A percentile compares a stretch with the other conserved stretches of the same genome.
Conservation (phyloP, 148 eudicot species). For the Pharnaceum exiguum region DNA sequence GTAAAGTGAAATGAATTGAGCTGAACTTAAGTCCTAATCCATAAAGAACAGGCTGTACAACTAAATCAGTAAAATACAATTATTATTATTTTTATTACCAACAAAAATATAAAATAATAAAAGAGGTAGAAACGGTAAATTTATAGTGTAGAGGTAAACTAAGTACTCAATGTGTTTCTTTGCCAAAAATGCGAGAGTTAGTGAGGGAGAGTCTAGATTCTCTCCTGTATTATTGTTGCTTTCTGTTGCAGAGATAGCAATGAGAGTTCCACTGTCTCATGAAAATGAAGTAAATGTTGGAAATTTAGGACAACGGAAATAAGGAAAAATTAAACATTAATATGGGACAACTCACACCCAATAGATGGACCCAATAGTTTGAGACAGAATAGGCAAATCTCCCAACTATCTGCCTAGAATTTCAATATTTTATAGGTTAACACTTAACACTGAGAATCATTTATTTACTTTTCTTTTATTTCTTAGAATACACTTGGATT, state of each 20-base stretch:
- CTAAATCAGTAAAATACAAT: background rate
- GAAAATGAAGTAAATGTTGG: slow-evolving; percentile 2
- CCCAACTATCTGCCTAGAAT: slow-evolving; percentile 9
- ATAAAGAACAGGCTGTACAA: too few relatives aligned
- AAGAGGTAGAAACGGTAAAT: too few relatives aligned
- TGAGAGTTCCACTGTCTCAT: slow-evolving; percentile 7
- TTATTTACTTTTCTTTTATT: background rate
- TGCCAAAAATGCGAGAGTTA: slow-evolving; percentile 5
- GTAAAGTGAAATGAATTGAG: too few relatives aligned
- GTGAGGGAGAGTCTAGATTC: slow-evolving; percentile 18
- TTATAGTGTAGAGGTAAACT: too few relatives aligned
- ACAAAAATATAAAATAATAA: too few relatives aligned
- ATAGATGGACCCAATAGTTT: slow-evolving; percentile 6
- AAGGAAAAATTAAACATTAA: background rate
- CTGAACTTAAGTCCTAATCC: too few relatives aligned
- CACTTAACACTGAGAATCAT: background rate
- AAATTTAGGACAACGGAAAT: background rate
- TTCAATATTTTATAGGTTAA: slow-evolving; percentile 2
- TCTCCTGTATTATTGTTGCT: slow-evolving; percentile 22
- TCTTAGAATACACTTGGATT: background rate
- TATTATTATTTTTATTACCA: background rate
- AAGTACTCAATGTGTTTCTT: background rate
- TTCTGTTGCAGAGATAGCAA: slow-evolving; percentile 23
- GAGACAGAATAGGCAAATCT: slow-evolving; percentile 5
- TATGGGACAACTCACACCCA: slow-evolving; percentile 9